Base-by-base conservation (phyloP, 495 filamentous ascomycete genomes). In the Lepidopterella palustris region DNA sequence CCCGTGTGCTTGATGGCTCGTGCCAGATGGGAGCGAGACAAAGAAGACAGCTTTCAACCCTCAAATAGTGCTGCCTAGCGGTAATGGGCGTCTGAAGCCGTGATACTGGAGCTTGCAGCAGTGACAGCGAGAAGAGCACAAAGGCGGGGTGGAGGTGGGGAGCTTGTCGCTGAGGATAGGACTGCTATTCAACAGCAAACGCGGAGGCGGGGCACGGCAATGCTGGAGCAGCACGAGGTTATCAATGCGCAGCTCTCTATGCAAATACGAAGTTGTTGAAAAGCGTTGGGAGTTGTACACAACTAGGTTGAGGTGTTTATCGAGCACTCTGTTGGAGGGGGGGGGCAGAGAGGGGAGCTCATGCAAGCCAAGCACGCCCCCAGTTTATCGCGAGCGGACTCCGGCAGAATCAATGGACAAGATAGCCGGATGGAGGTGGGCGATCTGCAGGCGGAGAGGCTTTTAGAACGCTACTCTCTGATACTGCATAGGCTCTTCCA, bases 1-100 rank as follows among this genome's bases (percentile, higher is more conserved):
- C 52, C 21, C 52, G 52, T 35, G 52, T 54, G 35, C 32, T 13
- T 54, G 52, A n/a, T 50, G 47, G 47, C 47, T 50, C 47, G 47
- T 50, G 47, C 47, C 47, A 27, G 47, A 50, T 27, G 5, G 24
- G 20, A 25, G n/a, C 13, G 39, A 20, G 8, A 42, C 13, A 42
- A 24, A 21, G 47, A 32, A 21, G n/a, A 54, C n/a, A 54, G n/a
- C 52, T 24, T 35, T 40, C 21, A 5, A 35, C 52, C 13, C 15
- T 10, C 28, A 28, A 11, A 31, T 54, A 27, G 11, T 31, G 32
- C 15, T 20, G 52, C 28, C 28, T 54, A 15, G 20, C 21, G 25
- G 25, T 10, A 27, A 21, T 35, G 21, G 15, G 28, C 18, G 11
- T 11, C 35, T 32, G 5, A 5, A 28, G 25, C 21, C 18, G 4